Base-by-base conservation (phyloP, 352 stramenopile species). In the Peronospora farinosa region DNA sequence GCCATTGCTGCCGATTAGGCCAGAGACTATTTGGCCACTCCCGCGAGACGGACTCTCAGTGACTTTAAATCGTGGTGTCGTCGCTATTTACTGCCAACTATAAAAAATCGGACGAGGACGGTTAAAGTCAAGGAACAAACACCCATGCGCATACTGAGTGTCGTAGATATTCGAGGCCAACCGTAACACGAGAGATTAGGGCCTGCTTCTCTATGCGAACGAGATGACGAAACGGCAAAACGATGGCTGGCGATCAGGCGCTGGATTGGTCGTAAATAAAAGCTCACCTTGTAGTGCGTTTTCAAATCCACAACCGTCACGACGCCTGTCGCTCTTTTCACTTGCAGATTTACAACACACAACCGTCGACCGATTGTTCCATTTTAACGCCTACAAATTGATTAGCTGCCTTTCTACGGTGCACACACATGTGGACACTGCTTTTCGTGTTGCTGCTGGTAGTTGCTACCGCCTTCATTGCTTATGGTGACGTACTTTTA, bases 401-500 rank as follows among this genome's bases (percentile, higher is more conserved):
- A 7, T 16, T 35, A 30, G 40, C 28, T 19, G 40, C 16, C n/a
- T 25, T 46, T 49, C 36, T 35, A 36, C 23, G 31, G 42, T 42
- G 46, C 47, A 23, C 41, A 19, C 27, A 12, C 39, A 74, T 72
- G 63, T 61, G 51, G 58, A 56, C 47, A 43, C 43, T 83, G 56
- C 27, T 86, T 48, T 31, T 78, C 19, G 47, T 53, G 54, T 40
- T 87, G 38, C 44, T 61, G 58, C 40, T 66, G 45, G 52, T 56
- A 21, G 57, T 45, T 16, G 25, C 64, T 7, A 64, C 31, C 23
- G 63, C 52, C 23, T 67, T 90, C 40, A 61, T 63, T 48, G 40
- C 48, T 27, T 69, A 67, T 44, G 80, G 80, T 51, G 81, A 92
- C 51, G 59, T 59, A 40, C 35, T 88, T 40, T 51, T 94, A 58